These are phyloP conservation scores for Agaricus subrufescens DNA, from an alignment of 768 basidiomycete species.

Conservation along the genomic window DNA sequence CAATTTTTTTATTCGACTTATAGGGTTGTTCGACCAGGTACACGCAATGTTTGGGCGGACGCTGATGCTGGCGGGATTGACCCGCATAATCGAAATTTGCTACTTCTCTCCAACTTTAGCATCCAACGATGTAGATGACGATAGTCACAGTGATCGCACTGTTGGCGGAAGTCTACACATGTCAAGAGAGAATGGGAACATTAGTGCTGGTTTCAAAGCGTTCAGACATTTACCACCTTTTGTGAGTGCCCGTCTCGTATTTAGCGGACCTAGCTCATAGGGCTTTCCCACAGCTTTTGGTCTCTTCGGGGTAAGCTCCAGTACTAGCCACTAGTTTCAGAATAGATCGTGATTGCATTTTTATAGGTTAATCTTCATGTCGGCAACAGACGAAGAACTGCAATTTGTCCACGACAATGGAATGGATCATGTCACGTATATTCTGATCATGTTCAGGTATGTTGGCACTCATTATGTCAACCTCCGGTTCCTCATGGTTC, in stretches of 20 bases:
- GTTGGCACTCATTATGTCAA: slow-evolving; percentile 13
- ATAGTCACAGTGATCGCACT: slow-evolving; percentile 63
- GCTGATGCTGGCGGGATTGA: slow-evolving; percentile 76
- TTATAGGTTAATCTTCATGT: slow-evolving; percentile 80
- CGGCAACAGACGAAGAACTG: slow-evolving; percentile 90
- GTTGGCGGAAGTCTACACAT: slow-evolving; percentile 32
- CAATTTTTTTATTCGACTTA: neutral
- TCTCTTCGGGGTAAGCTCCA: slow-evolving; percentile 56
- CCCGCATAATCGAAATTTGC: slow-evolving; percentile 81
- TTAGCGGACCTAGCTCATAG: slow-evolving; percentile 7
- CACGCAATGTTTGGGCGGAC: slow-evolving; percentile 83
- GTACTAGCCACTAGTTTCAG: neutral
- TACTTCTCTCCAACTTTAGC: slow-evolving; percentile 47
- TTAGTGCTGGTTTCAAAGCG: slow-evolving; percentile 40
- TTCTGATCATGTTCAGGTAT: slow-evolving; percentile 79
- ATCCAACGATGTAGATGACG: slow-evolving; percentile 34
- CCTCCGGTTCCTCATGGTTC: neutral
- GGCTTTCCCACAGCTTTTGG: slow-evolving; percentile 47
- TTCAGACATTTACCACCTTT: slow-evolving; percentile 90
- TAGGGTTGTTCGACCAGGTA: slow-evolving; percentile 41
- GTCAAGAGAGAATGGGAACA: slow-evolving; percentile 20
- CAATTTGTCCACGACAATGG: slow-evolving; percentile 58
- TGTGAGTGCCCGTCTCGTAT: slow-evolving; percentile 41
- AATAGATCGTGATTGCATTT: neutral
- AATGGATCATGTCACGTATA: slow-evolving; percentile 92